phyloP scores from a whole-genome alignment of 176 grass and related monocot genomes.

The Poa annua region DNA sequence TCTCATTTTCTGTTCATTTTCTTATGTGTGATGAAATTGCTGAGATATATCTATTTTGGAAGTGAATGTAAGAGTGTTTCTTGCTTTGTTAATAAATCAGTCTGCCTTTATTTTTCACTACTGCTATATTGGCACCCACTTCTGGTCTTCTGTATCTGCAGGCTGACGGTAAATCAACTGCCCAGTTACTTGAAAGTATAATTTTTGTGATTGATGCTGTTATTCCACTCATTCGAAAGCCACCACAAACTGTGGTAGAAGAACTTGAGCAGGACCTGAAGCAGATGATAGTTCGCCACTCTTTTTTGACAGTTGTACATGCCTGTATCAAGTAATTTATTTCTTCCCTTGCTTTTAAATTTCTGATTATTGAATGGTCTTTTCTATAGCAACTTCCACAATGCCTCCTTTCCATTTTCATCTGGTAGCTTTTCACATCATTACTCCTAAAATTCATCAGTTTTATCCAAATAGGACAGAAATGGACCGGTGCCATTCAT shows the following conservation, averaged over 20 bases:
- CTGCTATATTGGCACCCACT: conserved; percentile 33
- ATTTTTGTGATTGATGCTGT: conserved; percentile 96
- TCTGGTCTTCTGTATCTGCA: conserved; percentile 51
- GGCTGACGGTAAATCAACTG: conserved; percentile 85
- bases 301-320: conserved; percentile 96
- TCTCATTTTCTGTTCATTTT: not conserved
- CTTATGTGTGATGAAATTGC: conserved; percentile 15
- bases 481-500: conserved; percentile 28
- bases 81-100: conserved; percentile 13
- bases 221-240: conserved; percentile 89
- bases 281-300: conserved; percentile 96
- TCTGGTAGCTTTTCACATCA: conserved; percentile 5
- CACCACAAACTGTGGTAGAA: conserved; percentile 78
- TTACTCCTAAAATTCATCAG: conserved; percentile 15
- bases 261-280: conserved; percentile 99
- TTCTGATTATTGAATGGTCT: conserved; percentile 19
- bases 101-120: conserved; percentile 17
- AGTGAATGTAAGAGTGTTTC: conserved; percentile 32
- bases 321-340: conserved; percentile 92
- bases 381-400: conserved; percentile 1
- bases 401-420: conserved; percentile 9
- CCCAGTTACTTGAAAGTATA: conserved; percentile 96
- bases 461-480: not conserved
- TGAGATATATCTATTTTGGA: conserved; percentile 1
- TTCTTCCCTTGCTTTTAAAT: conserved; percentile 22